phyloP scores from a whole-genome alignment of 2,329 filamentous ascomycete genomes.

The Aspergillus neotritici region DNA sequence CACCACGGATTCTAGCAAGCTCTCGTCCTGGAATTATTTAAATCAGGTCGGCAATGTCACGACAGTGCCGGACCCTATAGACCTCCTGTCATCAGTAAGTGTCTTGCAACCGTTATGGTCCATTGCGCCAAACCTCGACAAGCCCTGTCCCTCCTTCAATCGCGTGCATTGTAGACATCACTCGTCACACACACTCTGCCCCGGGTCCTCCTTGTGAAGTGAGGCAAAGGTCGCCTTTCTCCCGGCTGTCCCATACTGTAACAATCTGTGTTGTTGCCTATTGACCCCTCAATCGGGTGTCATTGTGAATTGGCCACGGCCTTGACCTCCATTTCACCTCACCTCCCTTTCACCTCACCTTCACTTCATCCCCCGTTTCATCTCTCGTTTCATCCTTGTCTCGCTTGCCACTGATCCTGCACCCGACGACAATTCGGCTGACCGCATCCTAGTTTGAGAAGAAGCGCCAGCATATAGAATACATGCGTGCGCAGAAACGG shows the following conservation, averaged over 20 bases:
- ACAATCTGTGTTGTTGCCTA: too few species aligned
- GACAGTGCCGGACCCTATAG: conserved; percentile 50
- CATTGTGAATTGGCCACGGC: neutral
- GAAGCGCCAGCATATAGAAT: conserved; percentile 88
- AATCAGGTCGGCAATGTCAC: conserved; percentile 44
- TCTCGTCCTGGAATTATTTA: conserved; percentile 67
- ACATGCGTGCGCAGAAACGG: conserved; percentile 79
- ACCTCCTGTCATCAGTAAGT: conserved; percentile 51
- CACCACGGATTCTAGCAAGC: conserved; percentile 81
- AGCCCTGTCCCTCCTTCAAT: neutral
- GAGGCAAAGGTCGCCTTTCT: too few species aligned
- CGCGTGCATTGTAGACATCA: neutral
- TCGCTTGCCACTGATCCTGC: conserved; percentile 9
- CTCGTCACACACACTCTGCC: too few species aligned
- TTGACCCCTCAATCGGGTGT: neutral
- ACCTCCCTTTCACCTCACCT: conserved; percentile 2
- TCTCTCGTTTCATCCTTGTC: conserved; percentile 6
- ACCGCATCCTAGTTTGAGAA: conserved; percentile 67
- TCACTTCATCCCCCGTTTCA: neutral
- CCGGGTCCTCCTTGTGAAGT: too few species aligned
- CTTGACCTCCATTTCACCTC: neutral
- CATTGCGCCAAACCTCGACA: neutral
- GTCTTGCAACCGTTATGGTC: conserved; percentile 1
- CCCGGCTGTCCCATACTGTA: too few species aligned
- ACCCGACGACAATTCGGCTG: conserved; percentile 21